Percentiles rank a stretch among this genome's conserved stretches.
These are phyloP conservation scores for Hysterium pulicare DNA, from an alignment of 2,329 filamentous ascomycete species.

Conservation along the genomic window DNA sequence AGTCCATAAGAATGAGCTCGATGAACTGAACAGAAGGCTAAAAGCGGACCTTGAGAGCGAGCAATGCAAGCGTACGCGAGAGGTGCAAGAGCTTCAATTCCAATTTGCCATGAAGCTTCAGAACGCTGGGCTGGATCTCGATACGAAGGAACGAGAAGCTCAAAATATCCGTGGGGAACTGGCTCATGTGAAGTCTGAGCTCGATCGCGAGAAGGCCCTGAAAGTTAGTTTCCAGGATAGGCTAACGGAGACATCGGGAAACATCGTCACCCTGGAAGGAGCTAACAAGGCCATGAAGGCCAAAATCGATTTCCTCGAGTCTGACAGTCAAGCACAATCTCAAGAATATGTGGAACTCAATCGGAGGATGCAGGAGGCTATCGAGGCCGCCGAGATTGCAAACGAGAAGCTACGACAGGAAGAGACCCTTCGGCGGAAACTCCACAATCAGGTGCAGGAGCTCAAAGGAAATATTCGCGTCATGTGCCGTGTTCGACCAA, in stretches of 20 bases:
- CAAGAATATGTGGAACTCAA: constrained; percentile 81
- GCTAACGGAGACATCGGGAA: constrained; percentile 38
- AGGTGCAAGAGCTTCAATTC: constrained; percentile 62
- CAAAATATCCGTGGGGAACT: constrained; percentile 49
- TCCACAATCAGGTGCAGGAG: constrained; percentile 98
- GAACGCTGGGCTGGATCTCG: constrained; percentile 48
- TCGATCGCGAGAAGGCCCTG: constrained; percentile 58
- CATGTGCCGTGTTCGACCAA: constrained; percentile 90
- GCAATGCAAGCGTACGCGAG: constrained; percentile 54
- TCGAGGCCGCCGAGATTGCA: constrained; percentile 65
- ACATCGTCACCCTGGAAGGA: constrained; percentile 61
- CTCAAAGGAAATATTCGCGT: constrained; percentile 97
- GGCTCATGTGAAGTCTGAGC: constrained; percentile 43
- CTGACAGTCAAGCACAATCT: constrained; percentile 83
- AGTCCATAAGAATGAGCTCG: constrained; percentile 65
- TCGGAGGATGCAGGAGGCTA: constrained; percentile 72
- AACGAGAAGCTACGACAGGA: constrained; percentile 84
- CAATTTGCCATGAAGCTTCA: constrained; percentile 49
- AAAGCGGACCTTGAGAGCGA: constrained; percentile 67
- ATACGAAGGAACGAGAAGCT: constrained; percentile 55
- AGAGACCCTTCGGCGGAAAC: constrained; percentile 81
- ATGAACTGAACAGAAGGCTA: constrained; percentile 60
- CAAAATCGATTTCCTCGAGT: constrained; percentile 85
- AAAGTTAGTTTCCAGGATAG: constrained; percentile 58
- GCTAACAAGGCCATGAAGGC: constrained; percentile 73